Conservation (phyloP, 352 stramenopile genomes). For the Phytopythium mirpurense region DNA sequence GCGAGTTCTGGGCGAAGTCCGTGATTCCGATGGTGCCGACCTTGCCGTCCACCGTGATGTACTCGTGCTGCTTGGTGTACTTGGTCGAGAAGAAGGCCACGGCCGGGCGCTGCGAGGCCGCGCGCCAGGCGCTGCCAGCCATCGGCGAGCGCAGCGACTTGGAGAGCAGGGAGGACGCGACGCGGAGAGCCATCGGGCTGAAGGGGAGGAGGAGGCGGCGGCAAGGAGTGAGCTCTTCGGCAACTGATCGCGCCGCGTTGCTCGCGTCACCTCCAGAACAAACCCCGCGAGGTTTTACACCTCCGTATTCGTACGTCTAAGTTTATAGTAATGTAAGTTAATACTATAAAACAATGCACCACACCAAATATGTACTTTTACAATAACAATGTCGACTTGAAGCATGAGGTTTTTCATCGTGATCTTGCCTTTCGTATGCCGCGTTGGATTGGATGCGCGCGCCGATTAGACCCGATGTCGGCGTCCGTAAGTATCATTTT, state of each 20-base stretch:
- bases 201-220: background rate
- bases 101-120: slow-evolving; percentile 31
- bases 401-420: background rate
- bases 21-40: slow-evolving; percentile 95
- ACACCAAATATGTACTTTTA: background rate
- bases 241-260: too few species aligned
- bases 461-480: background rate
- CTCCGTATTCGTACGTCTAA: background rate
- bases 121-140: slow-evolving; percentile 22
- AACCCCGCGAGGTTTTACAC: background rate
- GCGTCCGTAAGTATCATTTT: background rate
- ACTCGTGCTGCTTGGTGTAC: slow-evolving; percentile 85
- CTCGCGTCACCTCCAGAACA: too few species aligned
- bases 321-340: background rate
- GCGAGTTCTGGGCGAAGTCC: slow-evolving; percentile 95
- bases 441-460: background rate
- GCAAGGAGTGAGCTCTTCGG: background rate
- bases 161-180: slow-evolving; percentile 43
- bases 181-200: slow-evolving; percentile 44
- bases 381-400: too few species aligned
- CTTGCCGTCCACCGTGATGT: slow-evolving; percentile 75
- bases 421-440: background rate
- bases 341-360: too few species aligned
- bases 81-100: slow-evolving; percentile 75
- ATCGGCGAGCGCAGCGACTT: slow-evolving; percentile 37